Conservation (phyloP, 371 early-diverging fungal species). For the Umbelopsis sp. region DNA sequence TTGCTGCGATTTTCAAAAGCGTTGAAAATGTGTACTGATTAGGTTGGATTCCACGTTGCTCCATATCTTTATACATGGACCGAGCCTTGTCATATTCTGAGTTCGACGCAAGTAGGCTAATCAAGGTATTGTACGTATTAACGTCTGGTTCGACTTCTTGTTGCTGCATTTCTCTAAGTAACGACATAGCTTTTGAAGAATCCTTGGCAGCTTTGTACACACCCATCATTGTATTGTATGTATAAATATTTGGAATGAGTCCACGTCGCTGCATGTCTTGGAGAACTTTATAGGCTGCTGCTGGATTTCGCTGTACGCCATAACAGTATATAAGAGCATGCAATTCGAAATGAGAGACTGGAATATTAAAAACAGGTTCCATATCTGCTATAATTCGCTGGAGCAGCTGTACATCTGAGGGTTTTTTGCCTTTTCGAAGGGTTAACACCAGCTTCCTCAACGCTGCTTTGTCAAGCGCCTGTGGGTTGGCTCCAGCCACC, state of each 20-base stretch:
- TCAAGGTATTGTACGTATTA: conserved; percentile 51
- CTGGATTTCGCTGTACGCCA: conserved; percentile 35
- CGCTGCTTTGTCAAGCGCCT: background rate
- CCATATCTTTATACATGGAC: conserved; percentile 40
- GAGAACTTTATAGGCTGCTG: conserved; percentile 29
- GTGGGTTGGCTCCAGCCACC: background rate
- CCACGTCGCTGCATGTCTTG: conserved; percentile 36
- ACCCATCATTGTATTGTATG: conserved; percentile 56
- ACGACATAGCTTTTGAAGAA: conserved; percentile 28
- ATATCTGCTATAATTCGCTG: conserved; percentile 27
- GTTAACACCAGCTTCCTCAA: background rate
- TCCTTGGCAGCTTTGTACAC: conserved; percentile 52
- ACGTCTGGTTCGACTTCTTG: conserved; percentile 38
- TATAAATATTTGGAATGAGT: conserved; percentile 32
- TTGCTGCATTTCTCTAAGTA: conserved; percentile 45
- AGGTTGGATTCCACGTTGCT: conserved; percentile 26
- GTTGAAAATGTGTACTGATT: conserved; percentile 56
- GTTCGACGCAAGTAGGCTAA: conserved; percentile 29
- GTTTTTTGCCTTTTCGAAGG: conserved; percentile 11
- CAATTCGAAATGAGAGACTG: conserved; percentile 39
- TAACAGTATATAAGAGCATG: conserved; percentile 43
- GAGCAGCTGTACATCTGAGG: conserved; percentile 5
- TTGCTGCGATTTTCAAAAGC: conserved; percentile 44
- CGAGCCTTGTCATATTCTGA: conserved; percentile 26
- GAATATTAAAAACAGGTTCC: conserved; percentile 23